Base-by-base conservation (phyloP, 257 asterid genomes). In the Salvia miltiorrhiza region DNA sequence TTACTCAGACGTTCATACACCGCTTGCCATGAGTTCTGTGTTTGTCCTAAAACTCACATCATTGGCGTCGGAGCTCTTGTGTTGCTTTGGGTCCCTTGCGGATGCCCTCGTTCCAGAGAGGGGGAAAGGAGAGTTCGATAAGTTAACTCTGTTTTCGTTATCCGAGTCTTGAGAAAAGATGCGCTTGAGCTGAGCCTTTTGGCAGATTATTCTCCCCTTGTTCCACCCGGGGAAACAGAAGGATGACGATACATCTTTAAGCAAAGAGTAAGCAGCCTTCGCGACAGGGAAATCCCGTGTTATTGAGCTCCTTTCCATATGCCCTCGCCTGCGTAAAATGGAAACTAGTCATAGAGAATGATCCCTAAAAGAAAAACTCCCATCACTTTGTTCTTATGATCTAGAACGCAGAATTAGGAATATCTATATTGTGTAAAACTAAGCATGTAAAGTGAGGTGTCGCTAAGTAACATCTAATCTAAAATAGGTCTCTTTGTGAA, bases 181-280 rank as follows among this genome's bases (percentile, higher is more conserved):
- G 12, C 90, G 93, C 80, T 88, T 90, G 16, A 93, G 90, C 78
- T 87, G 96, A 73, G 97, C 52, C 77, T 82, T 86, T 69, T 84
- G 98, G 69, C 98, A 90, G 74, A 84, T 73, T 50, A 93, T 88
- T 60, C 98, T 76, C n/a, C 95, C 96, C 85, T 87, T 90, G 66
- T 87, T 90, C 97, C 97, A 90, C 41, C 92, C 95, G 5, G 98
- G 95, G 75, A 79, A 90, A 81, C 86, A 66, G 69, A 93, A 93
- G 49, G 92, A 79, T 32, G 99, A 63, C 50, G 96, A 90, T 65
- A 90, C 74, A 35, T 93, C 92, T 76, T 83, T 88, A 33, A 93
- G 88, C 75, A 93, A 85, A 41, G 89, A 75, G 75, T 87, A 88
- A 28, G 84, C 95, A 69, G 87, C 96, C 76, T 90, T 90, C 49